Evolutionary conservation across 257 asterid genomes (phyloP).

Genomic region (Petunia secreta): DNA sequence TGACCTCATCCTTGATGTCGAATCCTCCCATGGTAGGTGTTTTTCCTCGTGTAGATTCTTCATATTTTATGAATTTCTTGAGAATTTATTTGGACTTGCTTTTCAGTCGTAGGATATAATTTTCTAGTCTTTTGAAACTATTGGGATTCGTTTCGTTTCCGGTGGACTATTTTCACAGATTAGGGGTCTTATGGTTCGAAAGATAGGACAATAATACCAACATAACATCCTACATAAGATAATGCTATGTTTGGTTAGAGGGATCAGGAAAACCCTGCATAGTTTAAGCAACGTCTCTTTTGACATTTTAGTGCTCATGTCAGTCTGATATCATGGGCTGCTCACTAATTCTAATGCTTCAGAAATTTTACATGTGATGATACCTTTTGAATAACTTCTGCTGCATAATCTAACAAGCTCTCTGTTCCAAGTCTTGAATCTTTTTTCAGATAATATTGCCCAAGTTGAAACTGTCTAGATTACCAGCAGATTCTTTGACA

Average conservation of each 20-base stretch:
- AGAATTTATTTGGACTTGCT: constrained; percentile 16
- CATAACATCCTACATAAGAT: too few species aligned
- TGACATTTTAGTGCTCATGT: too few species aligned
- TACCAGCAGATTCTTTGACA: background rate
- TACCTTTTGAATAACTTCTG: background rate
- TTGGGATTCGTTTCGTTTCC: background rate
- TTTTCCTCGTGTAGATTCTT: constrained; percentile 21
- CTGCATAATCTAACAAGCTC: constrained; percentile 15
- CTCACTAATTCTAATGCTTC: background rate
- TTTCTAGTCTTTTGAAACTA: background rate
- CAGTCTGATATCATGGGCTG: background rate
- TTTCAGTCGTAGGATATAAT: constrained; percentile 11
- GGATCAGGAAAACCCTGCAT: too few species aligned
- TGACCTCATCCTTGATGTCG: constrained; percentile 92
- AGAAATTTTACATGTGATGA: background rate
- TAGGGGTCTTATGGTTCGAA: background rate
- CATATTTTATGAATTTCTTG: background rate
- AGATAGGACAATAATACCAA: too few species aligned
- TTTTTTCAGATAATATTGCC: background rate
- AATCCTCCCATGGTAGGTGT: constrained; percentile 85
- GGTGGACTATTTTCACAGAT: constrained; percentile 9
- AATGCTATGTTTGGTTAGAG: too few species aligned
- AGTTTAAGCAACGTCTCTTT: too few species aligned
- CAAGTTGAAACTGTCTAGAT: background rate
- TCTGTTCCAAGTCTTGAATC: constrained; percentile 5